phyloP scores from a whole-genome alignment of 1,284 basidiomycete genomes.

The Tylopilus orsonianus region DNA sequence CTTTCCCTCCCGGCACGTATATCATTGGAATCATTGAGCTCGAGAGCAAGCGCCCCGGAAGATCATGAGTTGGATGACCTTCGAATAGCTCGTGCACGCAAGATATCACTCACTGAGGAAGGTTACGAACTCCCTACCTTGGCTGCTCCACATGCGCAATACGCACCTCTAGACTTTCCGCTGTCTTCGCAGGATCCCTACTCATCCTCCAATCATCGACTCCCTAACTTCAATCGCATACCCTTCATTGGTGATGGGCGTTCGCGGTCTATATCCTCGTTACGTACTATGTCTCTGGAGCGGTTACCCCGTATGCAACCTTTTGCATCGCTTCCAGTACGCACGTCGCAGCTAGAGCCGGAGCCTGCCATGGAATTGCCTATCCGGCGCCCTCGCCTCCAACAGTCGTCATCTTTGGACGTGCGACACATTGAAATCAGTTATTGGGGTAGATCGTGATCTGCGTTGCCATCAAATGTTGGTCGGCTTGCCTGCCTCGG shows the following conservation, averaged over 20 bases:
- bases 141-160: not conserved
- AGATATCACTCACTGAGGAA: not conserved
- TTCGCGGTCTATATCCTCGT: constrained; percentile 1
- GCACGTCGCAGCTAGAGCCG: constrained; percentile 34
- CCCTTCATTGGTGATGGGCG: not conserved
- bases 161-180: not conserved
- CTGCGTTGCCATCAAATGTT: not conserved
- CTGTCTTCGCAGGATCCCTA: constrained; percentile 3
- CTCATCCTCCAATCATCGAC: constrained; percentile 1
- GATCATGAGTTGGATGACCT: constrained; percentile 32
- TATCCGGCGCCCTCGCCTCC: constrained; percentile 9
- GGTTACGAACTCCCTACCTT: constrained; percentile 22
- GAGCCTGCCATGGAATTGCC: constrained; percentile 36
- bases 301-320: constrained; percentile 14
- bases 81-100: not conserved
- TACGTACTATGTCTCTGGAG: not conserved
- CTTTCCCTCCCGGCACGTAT: constrained; percentile 32
- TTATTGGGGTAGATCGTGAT: not conserved
- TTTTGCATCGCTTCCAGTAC: constrained; percentile 27
- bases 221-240: not conserved
- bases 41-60: constrained; percentile 30
- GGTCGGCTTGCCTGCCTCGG: not conserved
- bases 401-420: not conserved
- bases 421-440: not conserved
- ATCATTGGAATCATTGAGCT: constrained; percentile 34